These are phyloP conservation scores for Globisporangium orthogonon DNA, from an alignment of 352 stramenopile genomes.

Conservation along the genomic window DNA sequence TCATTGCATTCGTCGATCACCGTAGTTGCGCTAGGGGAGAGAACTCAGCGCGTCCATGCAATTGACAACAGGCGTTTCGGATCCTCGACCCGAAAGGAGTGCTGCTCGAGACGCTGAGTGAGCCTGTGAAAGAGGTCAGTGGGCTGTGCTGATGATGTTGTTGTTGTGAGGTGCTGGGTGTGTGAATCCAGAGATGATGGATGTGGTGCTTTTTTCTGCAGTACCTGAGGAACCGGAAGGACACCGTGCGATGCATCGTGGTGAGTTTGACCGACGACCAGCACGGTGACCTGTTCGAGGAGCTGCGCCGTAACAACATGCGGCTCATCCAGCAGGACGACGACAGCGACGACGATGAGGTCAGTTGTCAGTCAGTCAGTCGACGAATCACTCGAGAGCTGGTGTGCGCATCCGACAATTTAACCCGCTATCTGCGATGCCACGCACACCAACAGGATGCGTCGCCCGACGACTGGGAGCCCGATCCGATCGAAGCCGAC, in stretches of 20 bases:
- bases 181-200: not conserved
- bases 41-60: not conserved
- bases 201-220: conserved; percentile 12
- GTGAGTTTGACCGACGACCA: conserved; percentile 85
- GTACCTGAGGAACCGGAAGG: conserved; percentile 91
- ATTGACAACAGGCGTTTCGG: conserved; percentile 62
- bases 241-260: conserved; percentile 98
- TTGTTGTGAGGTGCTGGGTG: not conserved
- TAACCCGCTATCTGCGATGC: not conserved
- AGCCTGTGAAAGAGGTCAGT: conserved; percentile 59
- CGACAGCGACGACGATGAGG: conserved; percentile 92
- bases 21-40: not conserved
- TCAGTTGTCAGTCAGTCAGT: conserved; percentile 11
- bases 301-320: conserved; percentile 90
- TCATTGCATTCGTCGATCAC: conserved; percentile 3
- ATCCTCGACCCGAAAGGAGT: conserved; percentile 91
- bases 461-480: conserved; percentile 88
- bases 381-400: not conserved
- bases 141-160: not conserved
- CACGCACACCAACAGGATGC: conserved; percentile 32
- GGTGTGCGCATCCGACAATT: not conserved
- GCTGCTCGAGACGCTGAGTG: conserved; percentile 82
- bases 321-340: conserved; percentile 90
- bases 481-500: conserved; percentile 80
- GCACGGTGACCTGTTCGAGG: conserved; percentile 94